A percentile compares a stretch with the other conserved stretches of the same genome.
Evolutionary conservation across 768 basidiomycete genomes (phyloP).

Genomic region (Xerocomus brunneocitrinus): DNA sequence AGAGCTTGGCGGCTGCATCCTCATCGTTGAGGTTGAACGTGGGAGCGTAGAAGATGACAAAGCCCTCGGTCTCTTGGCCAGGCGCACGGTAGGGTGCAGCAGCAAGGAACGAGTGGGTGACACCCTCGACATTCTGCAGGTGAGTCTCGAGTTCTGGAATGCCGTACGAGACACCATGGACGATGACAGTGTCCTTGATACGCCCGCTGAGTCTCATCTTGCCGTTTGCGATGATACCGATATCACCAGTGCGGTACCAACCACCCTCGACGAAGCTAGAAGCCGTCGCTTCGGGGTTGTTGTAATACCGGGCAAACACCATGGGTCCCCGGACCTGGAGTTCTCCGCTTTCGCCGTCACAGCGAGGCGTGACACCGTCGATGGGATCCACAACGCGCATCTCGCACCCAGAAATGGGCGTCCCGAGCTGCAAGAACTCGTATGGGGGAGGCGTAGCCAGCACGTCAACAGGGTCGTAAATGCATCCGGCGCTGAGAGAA

Average conservation of each 20-base stretch:
- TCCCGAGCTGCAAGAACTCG: neutral
- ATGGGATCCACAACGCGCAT: neutral
- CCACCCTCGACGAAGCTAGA: slow-evolving; percentile 1
- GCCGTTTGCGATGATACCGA: neutral
- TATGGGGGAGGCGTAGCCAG: neutral
- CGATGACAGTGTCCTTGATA: slow-evolving; percentile 3
- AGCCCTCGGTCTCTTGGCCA: slow-evolving; percentile 3
- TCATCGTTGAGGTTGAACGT: slow-evolving; percentile 20
- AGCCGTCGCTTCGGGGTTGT: neutral
- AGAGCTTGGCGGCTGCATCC: slow-evolving; percentile 23
- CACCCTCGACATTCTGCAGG: slow-evolving; percentile 2
- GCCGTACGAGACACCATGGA: neutral
- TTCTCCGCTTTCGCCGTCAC: neutral
- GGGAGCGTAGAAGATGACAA: slow-evolving; percentile 6
- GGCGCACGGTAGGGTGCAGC: slow-evolving; percentile 2
- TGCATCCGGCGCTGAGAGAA: neutral
- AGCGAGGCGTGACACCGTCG: neutral
- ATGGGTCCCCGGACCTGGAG: slow-evolving; percentile 1
- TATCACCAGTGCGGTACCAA: neutral
- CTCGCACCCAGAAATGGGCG: neutral
- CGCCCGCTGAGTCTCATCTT: slow-evolving; percentile 1
- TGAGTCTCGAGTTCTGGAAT: slow-evolving; percentile 1
- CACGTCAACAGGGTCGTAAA: slow-evolving; percentile 1
- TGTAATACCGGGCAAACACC: neutral
- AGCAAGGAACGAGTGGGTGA: slow-evolving; percentile 1